phyloP scores from a whole-genome alignment of 306 rosid genomes.

The Bauhinia variegata region DNA sequence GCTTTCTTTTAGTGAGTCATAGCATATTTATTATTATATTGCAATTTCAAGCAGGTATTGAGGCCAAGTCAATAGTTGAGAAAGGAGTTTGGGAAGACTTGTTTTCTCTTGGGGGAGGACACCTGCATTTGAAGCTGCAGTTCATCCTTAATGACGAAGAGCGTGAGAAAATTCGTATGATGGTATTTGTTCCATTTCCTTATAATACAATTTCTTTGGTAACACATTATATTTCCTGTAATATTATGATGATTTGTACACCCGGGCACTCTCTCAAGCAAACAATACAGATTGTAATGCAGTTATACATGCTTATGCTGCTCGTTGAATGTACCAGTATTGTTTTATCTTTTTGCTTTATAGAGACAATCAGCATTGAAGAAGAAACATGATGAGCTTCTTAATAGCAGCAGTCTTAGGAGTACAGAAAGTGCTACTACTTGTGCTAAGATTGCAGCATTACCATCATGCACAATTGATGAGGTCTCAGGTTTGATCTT shows the following conservation, averaged over 20 bases:
- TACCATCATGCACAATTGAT: conserved; percentile 41
- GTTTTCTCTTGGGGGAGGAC: conserved; percentile 74
- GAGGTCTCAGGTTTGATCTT: conserved; percentile 84
- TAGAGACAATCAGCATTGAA: conserved; percentile 57
- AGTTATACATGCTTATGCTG: conserved; percentile 14
- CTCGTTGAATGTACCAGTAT: neutral
- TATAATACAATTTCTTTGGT: neutral
- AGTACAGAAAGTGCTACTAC: conserved; percentile 32
- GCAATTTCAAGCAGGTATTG: conserved; percentile 3
- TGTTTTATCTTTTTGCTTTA: conserved; percentile 12
- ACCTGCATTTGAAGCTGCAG: conserved; percentile 71
- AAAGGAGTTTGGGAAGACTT: conserved; percentile 79
- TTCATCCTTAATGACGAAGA: conserved; percentile 78
- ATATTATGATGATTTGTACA: neutral
- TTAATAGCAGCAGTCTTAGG: conserved; percentile 34
- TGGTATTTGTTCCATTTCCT: conserved; percentile 52
- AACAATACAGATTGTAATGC: conserved; percentile 13
- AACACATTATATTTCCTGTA: neutral
- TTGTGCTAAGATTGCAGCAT: conserved; percentile 38
- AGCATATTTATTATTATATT: neutral
- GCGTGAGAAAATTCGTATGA: conserved; percentile 66
- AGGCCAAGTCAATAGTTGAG: conserved; percentile 67
- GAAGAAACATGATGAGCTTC: conserved; percentile 72
- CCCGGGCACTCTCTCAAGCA: neutral
- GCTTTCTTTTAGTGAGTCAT: neutral